Evolutionary conservation across 2,329 filamentous ascomycete genomes (phyloP), one percentile per base, ranked within the genome.

Genomic region (Cladophialophora carrionii): DNA sequence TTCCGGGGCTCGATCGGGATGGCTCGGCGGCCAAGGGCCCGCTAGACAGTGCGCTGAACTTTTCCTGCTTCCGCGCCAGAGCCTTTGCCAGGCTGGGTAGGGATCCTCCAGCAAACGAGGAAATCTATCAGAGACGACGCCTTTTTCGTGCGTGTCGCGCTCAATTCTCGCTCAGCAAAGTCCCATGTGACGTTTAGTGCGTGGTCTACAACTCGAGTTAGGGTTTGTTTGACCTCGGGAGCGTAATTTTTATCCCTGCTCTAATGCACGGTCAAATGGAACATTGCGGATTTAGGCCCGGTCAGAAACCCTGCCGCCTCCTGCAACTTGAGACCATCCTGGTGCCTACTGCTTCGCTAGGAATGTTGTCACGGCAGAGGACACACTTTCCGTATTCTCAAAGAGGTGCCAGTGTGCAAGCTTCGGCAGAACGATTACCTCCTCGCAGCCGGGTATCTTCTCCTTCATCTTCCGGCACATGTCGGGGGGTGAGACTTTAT

Each of bases 351-450:
- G 41, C 41, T 54, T 57, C 24, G 37, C n/a, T 62, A 69, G 17
- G 57, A 67, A 64, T 37, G 52, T 46, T 20, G 26, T 64, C 5
- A 81, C 68, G 24, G 73, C 76, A 8, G 71, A 62, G 29, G 70
- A 68, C 46, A 80, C 74, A 10, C 72, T 77, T 20, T 75, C 71
- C 6, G 77, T 46, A 70, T 83, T 77, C 72, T 85, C 82, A 70
- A 82, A 82, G 3, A 81, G 70, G 74, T 81, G 79, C 82, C 83
- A 85, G 71, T 84, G 80, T 0, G 82, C 82, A 5, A 81, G 77
- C 10, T 74, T 72, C n/a, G 75, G 54, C 57, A 84, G 64, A 0
- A 81, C 73, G 12, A 73, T 63, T 3, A 79, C 61, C 14, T 71
- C 72, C 4, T 71, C 70, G 14, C 67, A 68, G n/a, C 70, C 71